Base-by-base conservation (phyloP, 257 asterid species). In the Fraxinus cuspidata region DNA sequence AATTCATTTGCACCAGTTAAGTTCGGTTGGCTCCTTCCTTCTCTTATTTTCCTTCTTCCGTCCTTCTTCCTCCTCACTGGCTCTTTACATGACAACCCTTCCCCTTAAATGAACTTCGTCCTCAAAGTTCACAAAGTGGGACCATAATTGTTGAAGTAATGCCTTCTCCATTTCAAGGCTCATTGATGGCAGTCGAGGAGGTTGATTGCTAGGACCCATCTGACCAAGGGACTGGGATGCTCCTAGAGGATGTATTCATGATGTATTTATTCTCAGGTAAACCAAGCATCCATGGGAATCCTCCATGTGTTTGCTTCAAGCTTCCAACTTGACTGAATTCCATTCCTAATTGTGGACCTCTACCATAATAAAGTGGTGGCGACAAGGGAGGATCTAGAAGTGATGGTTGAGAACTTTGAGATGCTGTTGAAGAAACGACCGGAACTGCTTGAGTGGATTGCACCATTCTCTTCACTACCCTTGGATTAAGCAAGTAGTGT, bases 121-220 rank as follows among this genome's bases (percentile, higher is more conserved):
- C 40, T 1, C 40, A 37, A 7, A 1, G 11, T 7, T 37, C 40
- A 37, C 40, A 37, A 96, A 16, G 97, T 90, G 69, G 92, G 95
- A 84, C 91, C 96, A 92, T 89, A 38, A 93, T 87, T 92, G 96
- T 86, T 93, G 97, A 65, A 93, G 88, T 56, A 95, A 88, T 40
- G 92, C 97, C 80, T 92, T 86, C 77, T 95, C 97, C 92, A 90
- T 77, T 78, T 93, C 99, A 12, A 93, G 96, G 42, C 86, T 88
- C 85, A 96, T 84, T 77, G 90, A 53, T 40, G 86, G 80, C 37
- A 87, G 74, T 73, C 88, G 89, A 79, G 93, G 79, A 86, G 88
- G 90, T 87, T 87, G 97, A 81, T 73, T 89, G 90, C 90, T 77
- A 28, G 90, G 87, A 65, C 88, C 96, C 80, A 86, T 89, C 76